phyloP scores from a whole-genome alignment of 2,329 filamentous ascomycete genomes.

The Colletotrichum sidae region DNA sequence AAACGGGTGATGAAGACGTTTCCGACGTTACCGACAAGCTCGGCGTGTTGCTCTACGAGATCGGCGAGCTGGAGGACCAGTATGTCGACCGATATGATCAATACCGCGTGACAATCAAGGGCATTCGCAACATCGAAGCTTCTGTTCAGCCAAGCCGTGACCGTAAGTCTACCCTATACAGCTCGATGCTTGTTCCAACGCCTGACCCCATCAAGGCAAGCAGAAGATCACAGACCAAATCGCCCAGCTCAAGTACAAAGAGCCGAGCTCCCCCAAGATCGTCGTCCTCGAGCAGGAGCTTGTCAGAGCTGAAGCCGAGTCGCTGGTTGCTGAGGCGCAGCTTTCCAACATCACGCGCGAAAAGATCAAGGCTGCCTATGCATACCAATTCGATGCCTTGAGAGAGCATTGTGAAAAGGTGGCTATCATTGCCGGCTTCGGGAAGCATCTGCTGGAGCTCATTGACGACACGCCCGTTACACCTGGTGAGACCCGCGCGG shows the following conservation, averaged over 20 bases:
- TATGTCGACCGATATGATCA: conserved; percentile 99
- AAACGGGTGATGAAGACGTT: conserved; percentile 94
- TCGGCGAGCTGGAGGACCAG: conserved; percentile 97
- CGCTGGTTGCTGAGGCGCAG: conserved; percentile 97
- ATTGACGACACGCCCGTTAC: conserved; percentile 98
- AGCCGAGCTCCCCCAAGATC: conserved; percentile 97
- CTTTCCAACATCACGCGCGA: conserved; percentile 99
- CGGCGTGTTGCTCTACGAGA: conserved; percentile 96
- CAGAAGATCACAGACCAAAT: conserved; percentile 99
- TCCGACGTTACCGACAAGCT: conserved; percentile 99
- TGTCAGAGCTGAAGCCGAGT: conserved; percentile 97
- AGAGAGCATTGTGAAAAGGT: conserved; percentile 98
- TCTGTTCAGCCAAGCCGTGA: conserved; percentile 98
- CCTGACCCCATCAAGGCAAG: conserved; percentile 73
- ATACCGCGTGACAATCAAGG: conserved; percentile 99
- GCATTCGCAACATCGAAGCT: conserved; percentile 98
- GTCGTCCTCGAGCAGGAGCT: conserved; percentile 98
- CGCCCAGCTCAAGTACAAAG: conserved; percentile 99
- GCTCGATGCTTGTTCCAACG: neutral
- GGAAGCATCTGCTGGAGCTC: conserved; percentile 97
- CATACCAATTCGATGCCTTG: conserved; percentile 97
- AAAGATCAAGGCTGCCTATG: conserved; percentile 98
- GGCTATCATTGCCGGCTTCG: conserved; percentile 96
- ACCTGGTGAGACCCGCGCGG: conserved; percentile 92
- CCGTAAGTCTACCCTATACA: conserved; percentile 67